A percentile compares a stretch with the other conserved stretches of the same genome.
Conservation (phyloP, 768 basidiomycete genomes). For the Grammothele lineata region DNA sequence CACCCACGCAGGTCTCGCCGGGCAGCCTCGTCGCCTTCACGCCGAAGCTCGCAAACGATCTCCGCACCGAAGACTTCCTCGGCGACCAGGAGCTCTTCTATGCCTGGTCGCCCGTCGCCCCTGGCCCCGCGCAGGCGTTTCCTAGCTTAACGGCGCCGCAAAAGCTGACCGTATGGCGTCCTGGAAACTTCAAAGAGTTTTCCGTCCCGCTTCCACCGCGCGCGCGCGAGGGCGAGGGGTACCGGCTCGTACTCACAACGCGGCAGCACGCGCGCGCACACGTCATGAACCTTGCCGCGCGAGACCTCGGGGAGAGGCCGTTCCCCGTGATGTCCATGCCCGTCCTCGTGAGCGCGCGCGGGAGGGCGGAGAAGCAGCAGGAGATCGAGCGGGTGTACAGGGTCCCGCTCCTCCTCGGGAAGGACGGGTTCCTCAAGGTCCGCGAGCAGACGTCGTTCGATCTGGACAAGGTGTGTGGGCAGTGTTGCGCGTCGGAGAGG, state of each 20-base stretch:
- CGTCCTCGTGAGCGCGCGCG: constrained; percentile 39
- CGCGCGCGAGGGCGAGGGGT: constrained; percentile 49
- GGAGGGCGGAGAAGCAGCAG: constrained; percentile 52
- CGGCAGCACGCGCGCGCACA: constrained; percentile 24
- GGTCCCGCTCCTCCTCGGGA: constrained; percentile 5
- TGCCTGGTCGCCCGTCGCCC: constrained; percentile 43
- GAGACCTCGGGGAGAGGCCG: constrained; percentile 39
- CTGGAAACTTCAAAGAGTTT: constrained; percentile 68
- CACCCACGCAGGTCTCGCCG: constrained; percentile 50
- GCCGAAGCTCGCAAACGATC: constrained; percentile 86
- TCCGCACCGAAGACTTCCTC: constrained; percentile 70
- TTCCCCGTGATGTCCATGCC: constrained; percentile 72
- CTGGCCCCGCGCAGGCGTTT: constrained; percentile 4
- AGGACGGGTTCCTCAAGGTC: constrained; percentile 40
- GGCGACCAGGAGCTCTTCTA: constrained; percentile 63
- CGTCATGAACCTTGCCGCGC: constrained; percentile 39
- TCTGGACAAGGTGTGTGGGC: constrained; percentile 73
- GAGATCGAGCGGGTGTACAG: constrained; percentile 56
- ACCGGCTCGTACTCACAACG: constrained; percentile 60
- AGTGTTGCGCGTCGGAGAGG: background rate
- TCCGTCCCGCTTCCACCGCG: constrained; percentile 58
- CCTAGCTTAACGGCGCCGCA: constrained; percentile 35
- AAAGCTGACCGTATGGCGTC: constrained; percentile 76
- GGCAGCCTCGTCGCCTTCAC: constrained; percentile 53
- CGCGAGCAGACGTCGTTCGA: constrained; percentile 87